These are phyloP conservation scores for Porphyrellus cyaneotinctus DNA, from an alignment of 768 basidiomycete species.

Conservation along the genomic window DNA sequence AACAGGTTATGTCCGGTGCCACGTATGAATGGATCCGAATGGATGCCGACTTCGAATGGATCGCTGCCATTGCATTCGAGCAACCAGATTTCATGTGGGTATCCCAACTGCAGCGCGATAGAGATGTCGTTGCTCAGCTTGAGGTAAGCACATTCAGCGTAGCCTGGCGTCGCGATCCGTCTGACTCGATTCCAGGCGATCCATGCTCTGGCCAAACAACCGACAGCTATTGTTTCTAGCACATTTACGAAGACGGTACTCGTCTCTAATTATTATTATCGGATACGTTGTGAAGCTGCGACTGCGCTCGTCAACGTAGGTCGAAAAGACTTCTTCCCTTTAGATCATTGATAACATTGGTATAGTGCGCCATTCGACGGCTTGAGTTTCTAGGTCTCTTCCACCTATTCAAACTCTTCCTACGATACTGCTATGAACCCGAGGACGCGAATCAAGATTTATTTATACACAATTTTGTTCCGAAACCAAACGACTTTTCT, in stretches of 20 bases:
- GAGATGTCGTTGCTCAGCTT: conserved; percentile 95
- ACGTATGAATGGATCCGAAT: conserved; percentile 99
- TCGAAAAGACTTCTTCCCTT: conserved; percentile 7
- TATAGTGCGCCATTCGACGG: conserved; percentile 76
- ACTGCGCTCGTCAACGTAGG: conserved; percentile 76
- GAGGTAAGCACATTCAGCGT: conserved; percentile 58
- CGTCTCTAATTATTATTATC: conserved; percentile 93
- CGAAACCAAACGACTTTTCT: conserved; percentile 91
- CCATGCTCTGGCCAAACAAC: conserved; percentile 74
- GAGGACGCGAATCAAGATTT: conserved; percentile 78
- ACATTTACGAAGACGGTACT: conserved; percentile 91
- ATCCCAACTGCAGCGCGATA: conserved; percentile 88
- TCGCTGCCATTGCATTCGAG: conserved; percentile 86
- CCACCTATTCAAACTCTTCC: conserved; percentile 92
- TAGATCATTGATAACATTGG: conserved; percentile 10
- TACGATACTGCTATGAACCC: conserved; percentile 86
- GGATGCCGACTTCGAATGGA: conserved; percentile 99
- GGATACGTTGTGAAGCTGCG: conserved; percentile 93
- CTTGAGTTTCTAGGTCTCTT: conserved; percentile 90
- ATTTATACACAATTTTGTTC: conserved; percentile 86
- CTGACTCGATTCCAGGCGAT: conserved; percentile 67
- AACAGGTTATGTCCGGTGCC: conserved; percentile 87
- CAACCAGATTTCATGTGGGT: conserved; percentile 99
- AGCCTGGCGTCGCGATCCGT: background rate
- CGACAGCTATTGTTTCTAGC: conserved; percentile 82